Conservation (phyloP, 1,284 basidiomycete species). For the Ustilago tritici region DNA sequence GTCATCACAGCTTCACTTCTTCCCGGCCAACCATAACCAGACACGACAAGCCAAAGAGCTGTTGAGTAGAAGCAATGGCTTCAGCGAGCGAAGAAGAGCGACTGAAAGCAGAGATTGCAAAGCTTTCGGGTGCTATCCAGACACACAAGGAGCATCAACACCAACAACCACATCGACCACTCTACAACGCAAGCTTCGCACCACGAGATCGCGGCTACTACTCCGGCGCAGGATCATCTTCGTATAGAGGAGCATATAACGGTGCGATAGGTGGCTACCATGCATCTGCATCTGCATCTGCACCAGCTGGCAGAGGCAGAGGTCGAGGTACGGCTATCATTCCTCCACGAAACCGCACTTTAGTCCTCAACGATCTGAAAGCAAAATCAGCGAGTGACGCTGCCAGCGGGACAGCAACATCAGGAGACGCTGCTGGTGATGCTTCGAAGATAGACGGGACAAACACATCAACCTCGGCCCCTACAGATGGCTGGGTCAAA, state of each 20-base stretch:
- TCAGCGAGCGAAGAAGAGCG: slow-evolving; percentile 52
- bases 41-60: background rate
- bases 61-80: slow-evolving; percentile 10
- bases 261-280: slow-evolving; percentile 21
- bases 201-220: slow-evolving; percentile 25
- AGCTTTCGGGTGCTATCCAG: slow-evolving; percentile 63
- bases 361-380: slow-evolving; percentile 45
- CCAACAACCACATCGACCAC: slow-evolving; percentile 11
- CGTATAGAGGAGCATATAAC: slow-evolving; percentile 22
- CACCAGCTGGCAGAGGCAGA: slow-evolving; percentile 21
- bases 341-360: slow-evolving; percentile 45
- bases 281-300: background rate
- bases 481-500: slow-evolving; percentile 59
- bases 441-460: background rate
- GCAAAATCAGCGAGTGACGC: background rate
- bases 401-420: background rate
- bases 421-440: background rate
- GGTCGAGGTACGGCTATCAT: slow-evolving; percentile 27
- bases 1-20: background rate
- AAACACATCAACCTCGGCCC: background rate
- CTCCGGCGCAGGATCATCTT: slow-evolving; percentile 2
- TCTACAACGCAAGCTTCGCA: slow-evolving; percentile 15
- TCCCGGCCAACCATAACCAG: background rate
- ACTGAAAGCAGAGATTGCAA: slow-evolving; percentile 63
- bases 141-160: slow-evolving; percentile 39